A percentile compares a stretch with the other conserved stretches of the same genome.
Conservation (phyloP, 768 basidiomycete genomes). For the Pleurotus tuber-regium region DNA sequence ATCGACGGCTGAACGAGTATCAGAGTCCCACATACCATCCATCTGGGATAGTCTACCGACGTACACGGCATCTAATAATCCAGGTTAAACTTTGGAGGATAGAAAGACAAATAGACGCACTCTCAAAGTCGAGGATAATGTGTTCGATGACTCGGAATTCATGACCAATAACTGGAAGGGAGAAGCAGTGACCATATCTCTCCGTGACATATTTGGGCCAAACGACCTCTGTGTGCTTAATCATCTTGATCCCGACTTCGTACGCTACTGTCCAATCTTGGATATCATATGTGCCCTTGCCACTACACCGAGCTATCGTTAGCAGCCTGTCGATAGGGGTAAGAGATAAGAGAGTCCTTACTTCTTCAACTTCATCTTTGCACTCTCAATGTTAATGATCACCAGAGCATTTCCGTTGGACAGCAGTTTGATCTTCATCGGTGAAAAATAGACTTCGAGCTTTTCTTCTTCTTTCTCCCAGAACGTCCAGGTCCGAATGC, state of each 20-base stretch:
- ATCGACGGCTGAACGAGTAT: slow-evolving; percentile 2
- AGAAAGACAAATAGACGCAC: slow-evolving; percentile 9
- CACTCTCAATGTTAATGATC: slow-evolving; percentile 8
- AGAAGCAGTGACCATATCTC: too few relatives aligned
- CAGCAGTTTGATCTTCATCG: slow-evolving; percentile 6
- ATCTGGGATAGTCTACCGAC: slow-evolving; percentile 16
- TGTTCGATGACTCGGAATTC: slow-evolving; percentile 9
- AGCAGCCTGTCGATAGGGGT: background rate
- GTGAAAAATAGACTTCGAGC: background rate
- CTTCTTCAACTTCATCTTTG: background rate
- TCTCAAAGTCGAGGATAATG: slow-evolving; percentile 15
- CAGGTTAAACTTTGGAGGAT: background rate
- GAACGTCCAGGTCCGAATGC: too few relatives aligned
- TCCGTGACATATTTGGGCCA: background rate
- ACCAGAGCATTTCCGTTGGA: slow-evolving; percentile 9
- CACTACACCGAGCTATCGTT: background rate
- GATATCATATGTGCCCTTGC: background rate
- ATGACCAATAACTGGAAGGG: too few relatives aligned
- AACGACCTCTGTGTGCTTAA: background rate
- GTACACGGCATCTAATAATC: slow-evolving; percentile 10
- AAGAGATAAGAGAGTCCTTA: background rate
- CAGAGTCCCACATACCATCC: slow-evolving; percentile 12
- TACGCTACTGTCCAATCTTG: slow-evolving; percentile 1
- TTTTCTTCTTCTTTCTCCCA: too few relatives aligned
- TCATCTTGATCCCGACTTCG: slow-evolving; percentile 7